Base-by-base conservation (phyloP, 495 filamentous ascomycete species). In the Pyronema omphalodes region DNA sequence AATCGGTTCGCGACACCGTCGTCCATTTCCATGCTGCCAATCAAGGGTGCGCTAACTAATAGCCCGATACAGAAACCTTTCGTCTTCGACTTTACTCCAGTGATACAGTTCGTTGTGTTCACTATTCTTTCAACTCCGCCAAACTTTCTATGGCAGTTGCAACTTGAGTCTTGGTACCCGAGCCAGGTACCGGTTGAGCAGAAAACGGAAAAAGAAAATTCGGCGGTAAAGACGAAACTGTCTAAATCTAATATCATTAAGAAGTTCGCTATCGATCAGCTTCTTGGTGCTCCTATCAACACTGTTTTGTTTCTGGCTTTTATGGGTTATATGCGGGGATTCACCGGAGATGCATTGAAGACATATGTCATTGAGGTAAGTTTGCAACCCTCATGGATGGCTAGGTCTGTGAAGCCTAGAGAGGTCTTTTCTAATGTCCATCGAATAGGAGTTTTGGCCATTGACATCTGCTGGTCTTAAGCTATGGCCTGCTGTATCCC, bases 201-300 rank as follows among this genome's bases (percentile, higher is more conserved):
- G 19, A 65, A 53, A 36, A 37, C 3, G 1, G 37, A 40, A 8
- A 63, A 34, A 19, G 23, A n/a, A 45, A 11, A 35, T 29, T 23
- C 34, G 33, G 43, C 73, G 6, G 66, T 71, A 33, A 69, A 74
- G 64, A 66, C 70, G 4, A 68, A 70, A 45, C 69, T 89, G 36
- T 83, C 83, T 56, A 66, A 79, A 44, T 61, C 60, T 44, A 91
- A 94, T 65, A 91, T 88, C 5, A 50, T 73, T 40, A 79, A 78
- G 69, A 98, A 98, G 67, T 80, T 93, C 52, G 12, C 78, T 5
- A 72, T 94, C 2, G 91, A 98, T 64, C 87, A 93, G 67, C 84
- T 82, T 0, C 51, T 88, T 9, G 83, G 82, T 9, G 82, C 80
- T 3, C 73, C 77, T 9, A 60, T 83, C 54, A 98, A 98, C 66